Percentiles rank a stretch among this genome's conserved stretches.
Evolutionary conservation across 129 eudicot genomes (phyloP).

Genomic region (Saposhnikovia divaricata): DNA sequence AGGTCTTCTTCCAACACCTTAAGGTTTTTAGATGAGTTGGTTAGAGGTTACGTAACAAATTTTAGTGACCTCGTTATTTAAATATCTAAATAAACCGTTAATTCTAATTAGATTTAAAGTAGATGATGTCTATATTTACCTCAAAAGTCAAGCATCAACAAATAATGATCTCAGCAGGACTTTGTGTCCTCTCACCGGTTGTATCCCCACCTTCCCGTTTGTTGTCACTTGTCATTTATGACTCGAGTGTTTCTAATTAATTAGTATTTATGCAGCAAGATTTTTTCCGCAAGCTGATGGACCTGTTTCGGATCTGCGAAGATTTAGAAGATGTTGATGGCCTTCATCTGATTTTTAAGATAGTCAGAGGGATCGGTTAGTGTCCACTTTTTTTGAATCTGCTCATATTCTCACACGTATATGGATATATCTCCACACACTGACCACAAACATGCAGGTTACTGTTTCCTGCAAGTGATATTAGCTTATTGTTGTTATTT

Average conservation of each 20-base stretch:
- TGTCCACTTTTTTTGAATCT: background rate
- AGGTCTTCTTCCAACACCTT: too few relatives aligned
- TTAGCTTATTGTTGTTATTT: constrained; percentile 13
- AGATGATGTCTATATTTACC: background rate
- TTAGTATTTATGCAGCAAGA: constrained; percentile 50
- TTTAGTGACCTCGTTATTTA: background rate
- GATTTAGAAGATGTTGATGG: constrained; percentile 77
- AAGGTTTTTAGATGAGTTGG: too few relatives aligned
- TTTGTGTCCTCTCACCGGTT: background rate
- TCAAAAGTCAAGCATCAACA: background rate
- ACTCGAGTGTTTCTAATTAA: background rate
- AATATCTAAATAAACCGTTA: background rate
- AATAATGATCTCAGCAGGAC: background rate
- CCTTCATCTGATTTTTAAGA: constrained; percentile 75
- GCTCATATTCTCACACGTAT: background rate
- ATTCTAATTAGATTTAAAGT: background rate
- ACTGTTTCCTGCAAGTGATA: background rate
- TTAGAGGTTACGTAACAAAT: too few relatives aligned
- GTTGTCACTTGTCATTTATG: constrained; percentile 16
- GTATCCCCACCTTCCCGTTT: constrained; percentile 4
- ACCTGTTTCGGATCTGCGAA: constrained; percentile 65
- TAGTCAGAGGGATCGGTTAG: constrained; percentile 78
- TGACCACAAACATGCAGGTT: background rate
- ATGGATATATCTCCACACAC: background rate
- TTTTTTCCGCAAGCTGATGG: constrained; percentile 83